A percentile compares a stretch with the other conserved stretches of the same genome.
Evolutionary conservation across 1,139 yeast genomes (phyloP).

Genomic region (Starmera stellimalicola): DNA sequence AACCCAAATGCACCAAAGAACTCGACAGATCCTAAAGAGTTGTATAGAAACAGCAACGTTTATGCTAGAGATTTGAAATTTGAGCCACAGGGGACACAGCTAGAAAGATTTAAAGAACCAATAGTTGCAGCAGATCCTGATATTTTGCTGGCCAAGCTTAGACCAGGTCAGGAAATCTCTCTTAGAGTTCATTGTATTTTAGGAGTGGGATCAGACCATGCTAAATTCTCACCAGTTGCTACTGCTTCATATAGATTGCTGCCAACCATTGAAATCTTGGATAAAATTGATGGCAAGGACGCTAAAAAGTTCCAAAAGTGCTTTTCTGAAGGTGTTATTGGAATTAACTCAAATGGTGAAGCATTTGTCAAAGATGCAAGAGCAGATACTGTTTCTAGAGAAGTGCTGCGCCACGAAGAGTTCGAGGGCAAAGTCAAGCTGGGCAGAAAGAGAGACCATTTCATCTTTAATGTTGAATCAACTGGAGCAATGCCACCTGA

Average conservation of each 20-base stretch:
- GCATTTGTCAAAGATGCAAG: constrained; percentile 85
- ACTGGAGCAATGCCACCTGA: constrained; percentile 97
- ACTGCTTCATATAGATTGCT: constrained; percentile 94
- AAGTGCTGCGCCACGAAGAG: constrained; percentile 87
- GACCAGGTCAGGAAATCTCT: constrained; percentile 96
- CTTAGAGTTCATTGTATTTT: constrained; percentile 83
- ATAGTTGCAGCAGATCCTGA: constrained; percentile 81
- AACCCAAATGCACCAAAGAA: constrained; percentile 78
- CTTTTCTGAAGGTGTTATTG: constrained; percentile 91
- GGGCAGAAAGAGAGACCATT: constrained; percentile 88
- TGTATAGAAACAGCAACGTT: constrained; percentile 76
- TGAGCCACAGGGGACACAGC: constrained; percentile 87
- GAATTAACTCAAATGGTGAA: constrained; percentile 53
- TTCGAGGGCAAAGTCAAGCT: constrained; percentile 81
- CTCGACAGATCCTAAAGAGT: constrained; percentile 72
- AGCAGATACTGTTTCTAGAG: constrained; percentile 93
- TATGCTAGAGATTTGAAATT: constrained; percentile 85
- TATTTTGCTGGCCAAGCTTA: constrained; percentile 78
- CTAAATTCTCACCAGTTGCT: constrained; percentile 93
- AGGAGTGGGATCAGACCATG: constrained; percentile 93
- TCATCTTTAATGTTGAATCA: constrained; percentile 87
- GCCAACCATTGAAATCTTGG: constrained; percentile 76
- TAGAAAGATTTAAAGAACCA: constrained; percentile 56
- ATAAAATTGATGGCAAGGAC: constrained; percentile 67
- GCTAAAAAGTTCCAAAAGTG: constrained; percentile 80